A percentile compares a stretch with the other conserved stretches of the same genome.
Evolutionary conservation across 164 flowering plant species (phyloP).

Genomic region (Stephania cephalantha): DNA sequence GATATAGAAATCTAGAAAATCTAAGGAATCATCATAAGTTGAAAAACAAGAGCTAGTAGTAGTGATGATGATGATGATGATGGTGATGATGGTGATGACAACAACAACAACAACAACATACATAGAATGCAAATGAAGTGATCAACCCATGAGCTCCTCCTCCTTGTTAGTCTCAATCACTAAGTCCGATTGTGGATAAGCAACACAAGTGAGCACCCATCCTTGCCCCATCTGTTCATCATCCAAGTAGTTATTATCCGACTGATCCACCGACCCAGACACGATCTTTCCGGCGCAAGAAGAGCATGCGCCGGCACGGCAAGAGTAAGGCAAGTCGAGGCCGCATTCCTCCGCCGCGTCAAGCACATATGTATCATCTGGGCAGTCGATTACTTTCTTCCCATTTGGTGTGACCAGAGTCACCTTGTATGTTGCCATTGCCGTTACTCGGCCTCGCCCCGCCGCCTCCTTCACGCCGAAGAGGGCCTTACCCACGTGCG

Average conservation of each 20-base stretch:
- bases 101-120: too few species aligned
- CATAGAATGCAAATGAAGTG: not conserved
- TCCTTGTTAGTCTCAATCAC: slow-evolving; percentile 81
- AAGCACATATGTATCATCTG: slow-evolving; percentile 55
- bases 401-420: slow-evolving; percentile 51
- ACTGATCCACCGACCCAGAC: slow-evolving; percentile 54
- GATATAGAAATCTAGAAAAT: too few species aligned
- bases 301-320: slow-evolving; percentile 92
- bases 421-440: slow-evolving; percentile 56
- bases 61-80: too few species aligned
- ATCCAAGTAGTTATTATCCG: slow-evolving; percentile 63
- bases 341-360: slow-evolving; percentile 71
- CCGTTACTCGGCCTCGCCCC: slow-evolving; percentile 27
- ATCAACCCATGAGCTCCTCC: slow-evolving; percentile 48
- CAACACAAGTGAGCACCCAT: slow-evolving; percentile 77
- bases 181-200: slow-evolving; percentile 48
- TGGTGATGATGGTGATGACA: too few species aligned
- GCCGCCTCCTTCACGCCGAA: slow-evolving; percentile 36
- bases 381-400: slow-evolving; percentile 31
- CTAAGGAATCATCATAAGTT: too few species aligned
- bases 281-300: slow-evolving; percentile 68
- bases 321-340: slow-evolving; percentile 73
- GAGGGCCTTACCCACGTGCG: slow-evolving; percentile 28
- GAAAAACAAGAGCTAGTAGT: too few species aligned
- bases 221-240: slow-evolving; percentile 64